Evolutionary conservation across 495 filamentous ascomycete genomes (phyloP).

Genomic region (Xylaria nigripes): DNA sequence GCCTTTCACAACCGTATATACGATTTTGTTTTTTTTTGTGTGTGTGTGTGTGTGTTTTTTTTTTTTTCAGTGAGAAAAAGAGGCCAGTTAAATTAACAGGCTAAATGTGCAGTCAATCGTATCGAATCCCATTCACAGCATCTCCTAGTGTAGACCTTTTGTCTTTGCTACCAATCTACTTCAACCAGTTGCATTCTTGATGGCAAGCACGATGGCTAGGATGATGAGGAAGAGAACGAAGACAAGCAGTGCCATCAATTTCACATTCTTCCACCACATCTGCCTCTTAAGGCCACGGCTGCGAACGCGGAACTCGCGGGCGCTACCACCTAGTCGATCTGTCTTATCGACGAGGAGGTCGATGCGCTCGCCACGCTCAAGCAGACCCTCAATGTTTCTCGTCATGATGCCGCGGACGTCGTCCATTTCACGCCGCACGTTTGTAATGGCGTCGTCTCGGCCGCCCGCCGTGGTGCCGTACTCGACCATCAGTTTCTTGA

Average conservation of each 20-base stretch:
- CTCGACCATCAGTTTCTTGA: slow-evolving; percentile 72
- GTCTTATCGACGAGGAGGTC: slow-evolving; percentile 97
- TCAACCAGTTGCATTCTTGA: slow-evolving; percentile 28
- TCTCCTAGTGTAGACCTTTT: neutral
- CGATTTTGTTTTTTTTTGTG: no score
- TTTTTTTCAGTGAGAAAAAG: neutral
- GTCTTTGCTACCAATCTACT: neutral
- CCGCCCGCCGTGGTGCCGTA: slow-evolving; percentile 69
- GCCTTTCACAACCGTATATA: neutral
- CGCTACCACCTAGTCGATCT: slow-evolving; percentile 75
- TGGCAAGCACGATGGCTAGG: slow-evolving; percentile 35
- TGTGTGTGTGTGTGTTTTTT: no score
- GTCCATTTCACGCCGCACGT: slow-evolving; percentile 82
- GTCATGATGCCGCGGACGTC: slow-evolving; percentile 95
- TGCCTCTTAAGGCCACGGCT: slow-evolving; percentile 73
- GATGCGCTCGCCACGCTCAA: slow-evolving; percentile 92
- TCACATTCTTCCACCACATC: slow-evolving; percentile 99
- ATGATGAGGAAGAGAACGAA: slow-evolving; percentile 80
- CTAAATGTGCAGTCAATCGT: slow-evolving; percentile 3
- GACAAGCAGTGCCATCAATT: slow-evolving; percentile 76
- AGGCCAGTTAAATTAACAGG: slow-evolving; percentile 1
- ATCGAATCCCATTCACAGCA: neutral
- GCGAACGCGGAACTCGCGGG: slow-evolving; percentile 81
- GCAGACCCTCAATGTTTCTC: slow-evolving; percentile 91
- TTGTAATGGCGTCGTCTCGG: slow-evolving; percentile 74